phyloP scores from a whole-genome alignment of 768 basidiomycete genomes.

The Pleurotus salmoneostramineus region DNA sequence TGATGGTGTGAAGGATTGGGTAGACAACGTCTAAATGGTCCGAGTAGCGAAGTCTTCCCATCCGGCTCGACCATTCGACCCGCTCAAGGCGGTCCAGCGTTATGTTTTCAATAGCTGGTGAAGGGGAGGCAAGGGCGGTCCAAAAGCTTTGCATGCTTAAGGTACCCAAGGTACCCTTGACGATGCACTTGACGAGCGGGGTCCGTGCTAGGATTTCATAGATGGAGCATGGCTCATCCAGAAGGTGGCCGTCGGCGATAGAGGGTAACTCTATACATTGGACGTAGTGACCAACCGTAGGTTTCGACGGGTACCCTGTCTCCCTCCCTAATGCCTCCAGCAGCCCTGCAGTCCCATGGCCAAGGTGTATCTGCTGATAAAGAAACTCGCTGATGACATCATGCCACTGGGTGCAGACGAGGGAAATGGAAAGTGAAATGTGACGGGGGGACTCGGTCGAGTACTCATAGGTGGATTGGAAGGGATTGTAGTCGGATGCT shows the following conservation, averaged over 20 bases:
- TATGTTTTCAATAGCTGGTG: background rate
- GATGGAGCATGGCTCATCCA: slow-evolving; percentile 1
- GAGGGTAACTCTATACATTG: slow-evolving; percentile 1
- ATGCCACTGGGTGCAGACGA: slow-evolving; percentile 2
- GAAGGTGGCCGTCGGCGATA: background rate
- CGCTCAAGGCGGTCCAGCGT: background rate
- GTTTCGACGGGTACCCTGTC: background rate
- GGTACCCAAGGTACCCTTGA: background rate
- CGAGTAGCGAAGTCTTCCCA: background rate
- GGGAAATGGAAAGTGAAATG: background rate
- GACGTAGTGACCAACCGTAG: slow-evolving; percentile 1
- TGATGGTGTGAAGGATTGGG: slow-evolving; percentile 3
- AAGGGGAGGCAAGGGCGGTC: slow-evolving; percentile 1
- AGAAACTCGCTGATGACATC: background rate
- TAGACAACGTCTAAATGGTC: slow-evolving; percentile 1
- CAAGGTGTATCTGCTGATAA: background rate
- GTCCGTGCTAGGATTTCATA: slow-evolving; percentile 1
- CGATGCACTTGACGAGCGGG: background rate
- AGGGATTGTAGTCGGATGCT: background rate
- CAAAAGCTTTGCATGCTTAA: background rate
- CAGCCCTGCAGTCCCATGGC: background rate
- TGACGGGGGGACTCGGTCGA: background rate
- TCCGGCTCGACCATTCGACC: slow-evolving; percentile 3
- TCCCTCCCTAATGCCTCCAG: background rate
- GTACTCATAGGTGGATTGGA: background rate